These are phyloP conservation scores for Alliaria petiolata DNA, from an alignment of 345 rosid genomes.

Conservation along the genomic window DNA sequence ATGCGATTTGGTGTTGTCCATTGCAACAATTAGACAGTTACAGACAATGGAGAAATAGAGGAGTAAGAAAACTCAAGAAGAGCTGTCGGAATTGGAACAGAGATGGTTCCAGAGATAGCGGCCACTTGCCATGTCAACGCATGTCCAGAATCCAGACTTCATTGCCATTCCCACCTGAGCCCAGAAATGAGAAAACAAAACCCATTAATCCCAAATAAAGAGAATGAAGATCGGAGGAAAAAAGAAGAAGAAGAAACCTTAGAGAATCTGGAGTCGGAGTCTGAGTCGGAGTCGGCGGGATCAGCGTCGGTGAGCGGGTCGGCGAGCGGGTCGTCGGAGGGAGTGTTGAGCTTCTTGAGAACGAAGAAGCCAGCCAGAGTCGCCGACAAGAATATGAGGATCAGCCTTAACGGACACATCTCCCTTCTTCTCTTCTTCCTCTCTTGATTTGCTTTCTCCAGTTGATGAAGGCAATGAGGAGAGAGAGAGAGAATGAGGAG, in stretches of 20 bases:
- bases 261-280: conserved; percentile 21
- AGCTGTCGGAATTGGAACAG: conserved; percentile 35
- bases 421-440: not conserved
- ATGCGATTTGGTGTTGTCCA: not conserved
- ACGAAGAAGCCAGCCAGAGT: conserved; percentile 69
- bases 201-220: not conserved
- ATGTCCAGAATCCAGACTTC: conserved; percentile 58
- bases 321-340: conserved; percentile 21
- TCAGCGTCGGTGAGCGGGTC: conserved; percentile 11
- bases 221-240: conserved; percentile 15
- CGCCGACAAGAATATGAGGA: conserved; percentile 68
- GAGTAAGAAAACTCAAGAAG: conserved; percentile 25
- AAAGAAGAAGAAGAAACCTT: conserved; percentile 29
- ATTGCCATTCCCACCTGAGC: conserved; percentile 41
- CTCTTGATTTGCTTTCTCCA: not conserved
- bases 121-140: conserved; percentile 77
- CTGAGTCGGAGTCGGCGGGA: not conserved
- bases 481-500: conserved; percentile 2
- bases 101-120: conserved; percentile 74
- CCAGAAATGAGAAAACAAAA: not conserved
- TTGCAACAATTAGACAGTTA: conserved; percentile 24
- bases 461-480: conserved; percentile 7
- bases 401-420: conserved; percentile 74
- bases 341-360: conserved; percentile 47
- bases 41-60: conserved; percentile 11